A percentile compares a stretch with the other conserved stretches of the same genome.
Conservation (phyloP, 495 filamentous ascomycete species). For the Hypoxylon trugodes region DNA sequence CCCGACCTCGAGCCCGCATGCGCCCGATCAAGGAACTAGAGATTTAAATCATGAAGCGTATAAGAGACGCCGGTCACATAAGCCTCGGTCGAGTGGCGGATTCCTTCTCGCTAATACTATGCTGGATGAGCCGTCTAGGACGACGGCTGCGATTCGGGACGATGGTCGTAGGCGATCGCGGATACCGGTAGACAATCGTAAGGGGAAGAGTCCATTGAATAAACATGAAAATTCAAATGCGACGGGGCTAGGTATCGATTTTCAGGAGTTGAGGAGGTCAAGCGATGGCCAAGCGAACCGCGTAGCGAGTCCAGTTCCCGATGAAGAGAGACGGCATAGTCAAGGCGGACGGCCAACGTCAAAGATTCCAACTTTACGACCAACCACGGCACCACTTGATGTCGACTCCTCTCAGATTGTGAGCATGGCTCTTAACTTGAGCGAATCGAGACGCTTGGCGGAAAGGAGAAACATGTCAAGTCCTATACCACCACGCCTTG, state of each 20-base stretch:
- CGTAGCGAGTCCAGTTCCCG: slow-evolving; percentile 8
- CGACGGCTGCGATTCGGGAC: slow-evolving; percentile 15
- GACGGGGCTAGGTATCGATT: slow-evolving; percentile 30
- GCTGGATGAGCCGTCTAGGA: slow-evolving; percentile 30
- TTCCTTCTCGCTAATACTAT: slow-evolving; percentile 56
- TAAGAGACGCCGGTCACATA: slow-evolving; percentile 46
- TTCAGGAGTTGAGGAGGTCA: slow-evolving; percentile 16
- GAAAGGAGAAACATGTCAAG: slow-evolving; percentile 62
- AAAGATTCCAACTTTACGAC: slow-evolving; percentile 36
- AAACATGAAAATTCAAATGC: slow-evolving; percentile 16
- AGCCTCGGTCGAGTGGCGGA: slow-evolving; percentile 52
- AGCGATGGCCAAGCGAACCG: slow-evolving; percentile 20
- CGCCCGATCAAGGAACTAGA: slow-evolving; percentile 23
- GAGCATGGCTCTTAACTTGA: slow-evolving; percentile 86
- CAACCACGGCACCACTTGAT: slow-evolving; percentile 57
- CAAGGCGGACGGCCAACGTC: slow-evolving; percentile 25
- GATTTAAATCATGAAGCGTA: slow-evolving; percentile 37
- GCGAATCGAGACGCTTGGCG: slow-evolving; percentile 77
- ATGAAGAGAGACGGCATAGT: slow-evolving; percentile 32
- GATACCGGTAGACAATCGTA: slow-evolving; percentile 42
- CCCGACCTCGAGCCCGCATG: slow-evolving; percentile 28
- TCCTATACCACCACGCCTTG: slow-evolving; percentile 57
- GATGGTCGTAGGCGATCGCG: slow-evolving; percentile 41
- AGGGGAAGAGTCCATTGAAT: slow-evolving; percentile 30
- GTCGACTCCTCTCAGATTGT: slow-evolving; percentile 86